Base-by-base conservation (phyloP, 1,284 basidiomycete genomes). In the Irpex sp. region DNA sequence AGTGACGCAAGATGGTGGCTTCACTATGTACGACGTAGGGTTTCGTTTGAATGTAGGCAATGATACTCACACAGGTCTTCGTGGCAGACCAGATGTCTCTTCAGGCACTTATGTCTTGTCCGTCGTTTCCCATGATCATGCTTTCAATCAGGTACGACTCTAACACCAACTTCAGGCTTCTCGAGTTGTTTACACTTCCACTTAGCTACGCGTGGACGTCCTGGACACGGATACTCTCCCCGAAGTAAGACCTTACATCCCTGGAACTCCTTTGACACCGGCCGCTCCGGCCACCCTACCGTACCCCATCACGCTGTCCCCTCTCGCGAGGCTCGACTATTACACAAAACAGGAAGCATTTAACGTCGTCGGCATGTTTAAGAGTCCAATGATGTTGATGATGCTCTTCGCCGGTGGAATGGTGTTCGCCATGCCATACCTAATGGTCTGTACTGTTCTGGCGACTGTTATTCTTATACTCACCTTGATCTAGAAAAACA, bases 321-420 rank as follows among this genome's bases (percentile, higher is more conserved):
- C 90, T 1, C 78, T 82, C 62, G 78, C 77, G 57, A 84, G 79
- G 70, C 80, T 87, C 69, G 77, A 74, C 61, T 93, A 90, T 72
- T 94, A 90, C 72, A 81, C 86, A 59, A 86, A 89, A 21, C 81
- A 75, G 15, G 82, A 91, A 71, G 83, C 85, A 17, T 92, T 94
- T 79, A 90, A 93, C 74, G 68, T 94, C 31, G 63, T 92, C 60
- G 86, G 80, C 56, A 91, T 95, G 89, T 79, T 95, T 70, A 87
- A 90, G 69, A 94, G 85, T 72, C 93, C 93, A 1, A 94, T 95
- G 93, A 89, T 93, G 77, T 77, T 95, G 63, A 85, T 95, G 78
- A 92, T 93, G 89, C 78, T 89, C 17, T 79, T 84, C 67, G 88
- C 81, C 51, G 92, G 82, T 35, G 76, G 78, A 37, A 85, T 94